Conservation (phyloP, 2,329 filamentous ascomycete genomes). For the Paraphoma chrysanthemicola region DNA sequence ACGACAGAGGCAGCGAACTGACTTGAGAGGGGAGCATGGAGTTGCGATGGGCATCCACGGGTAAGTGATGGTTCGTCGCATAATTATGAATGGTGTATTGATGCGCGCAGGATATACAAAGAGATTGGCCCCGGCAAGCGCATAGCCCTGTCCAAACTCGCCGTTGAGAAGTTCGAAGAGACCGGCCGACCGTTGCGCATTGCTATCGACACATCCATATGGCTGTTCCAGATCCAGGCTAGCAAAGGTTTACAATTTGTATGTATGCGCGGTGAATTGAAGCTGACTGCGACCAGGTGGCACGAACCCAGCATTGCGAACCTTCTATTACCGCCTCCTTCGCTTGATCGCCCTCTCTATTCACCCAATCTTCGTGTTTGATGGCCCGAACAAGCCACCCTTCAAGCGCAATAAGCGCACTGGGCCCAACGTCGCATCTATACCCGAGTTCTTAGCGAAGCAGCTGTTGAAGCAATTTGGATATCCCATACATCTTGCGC, state of each 20-base stretch:
- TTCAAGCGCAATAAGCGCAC: slow-evolving; percentile 87
- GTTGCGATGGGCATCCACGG: slow-evolving; percentile 50
- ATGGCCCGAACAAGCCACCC: slow-evolving; percentile 81
- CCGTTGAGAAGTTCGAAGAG: slow-evolving; percentile 75
- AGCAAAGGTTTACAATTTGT: slow-evolving; percentile 65
- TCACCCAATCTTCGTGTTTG: slow-evolving; percentile 88
- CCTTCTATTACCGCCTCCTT: slow-evolving; percentile 88
- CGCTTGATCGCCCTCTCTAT: slow-evolving; percentile 79
- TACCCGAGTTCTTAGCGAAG: slow-evolving; percentile 80
- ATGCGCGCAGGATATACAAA: slow-evolving; percentile 75
- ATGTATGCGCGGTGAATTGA: background rate
- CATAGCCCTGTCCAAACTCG: slow-evolving; percentile 81
- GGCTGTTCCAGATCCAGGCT: slow-evolving; percentile 92
- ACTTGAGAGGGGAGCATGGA: slow-evolving; percentile 16
- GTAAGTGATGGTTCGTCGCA: slow-evolving; percentile 22
- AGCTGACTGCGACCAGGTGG: slow-evolving; percentile 63
- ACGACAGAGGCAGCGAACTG: slow-evolving; percentile 16
- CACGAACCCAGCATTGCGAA: slow-evolving; percentile 86
- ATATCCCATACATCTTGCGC: slow-evolving; percentile 83
- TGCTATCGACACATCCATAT: slow-evolving; percentile 94
- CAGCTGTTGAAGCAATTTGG: slow-evolving; percentile 84
- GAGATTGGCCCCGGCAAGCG: slow-evolving; percentile 84
- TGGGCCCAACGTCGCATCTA: slow-evolving; percentile 66
- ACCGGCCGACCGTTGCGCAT: slow-evolving; percentile 78
- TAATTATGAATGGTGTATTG: slow-evolving; percentile 5